Percentiles rank a stretch among this genome's conserved stretches.
Conservation (phyloP, 768 basidiomycete genomes). For the Boletus speciosus region DNA sequence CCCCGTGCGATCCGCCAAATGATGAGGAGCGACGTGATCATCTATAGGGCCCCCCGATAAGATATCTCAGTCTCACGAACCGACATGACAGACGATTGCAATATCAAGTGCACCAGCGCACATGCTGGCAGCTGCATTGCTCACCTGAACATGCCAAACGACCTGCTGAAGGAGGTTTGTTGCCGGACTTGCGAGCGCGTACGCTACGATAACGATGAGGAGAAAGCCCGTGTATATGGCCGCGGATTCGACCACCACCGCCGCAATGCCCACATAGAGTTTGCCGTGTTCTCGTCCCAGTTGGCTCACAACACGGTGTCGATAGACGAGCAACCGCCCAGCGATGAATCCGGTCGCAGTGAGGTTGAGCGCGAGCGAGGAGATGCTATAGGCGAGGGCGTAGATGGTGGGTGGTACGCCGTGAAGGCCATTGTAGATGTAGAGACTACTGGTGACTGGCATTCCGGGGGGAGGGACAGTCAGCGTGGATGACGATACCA, state of each 20-base stretch:
- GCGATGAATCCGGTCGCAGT: conserved; percentile 29
- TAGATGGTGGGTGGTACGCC: conserved; percentile 2
- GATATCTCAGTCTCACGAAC: not conserved
- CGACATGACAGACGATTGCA: not conserved
- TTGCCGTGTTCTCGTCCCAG: conserved; percentile 34
- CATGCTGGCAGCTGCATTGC: not conserved
- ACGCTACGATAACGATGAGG: conserved; percentile 39
- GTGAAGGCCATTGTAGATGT: conserved; percentile 24
- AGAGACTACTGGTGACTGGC: conserved; percentile 8
- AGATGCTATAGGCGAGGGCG: conserved; percentile 20
- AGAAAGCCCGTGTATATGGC: conserved; percentile 42
- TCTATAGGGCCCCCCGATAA: conserved; percentile 19
- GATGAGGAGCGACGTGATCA: conserved; percentile 39
- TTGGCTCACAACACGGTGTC: conserved; percentile 16
- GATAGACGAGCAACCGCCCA: conserved; percentile 22
- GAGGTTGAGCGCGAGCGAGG: conserved; percentile 30
- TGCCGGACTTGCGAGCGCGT: conserved; percentile 38
- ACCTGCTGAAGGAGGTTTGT: conserved; percentile 37
- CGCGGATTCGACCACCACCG: conserved; percentile 44
- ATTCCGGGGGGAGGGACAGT: too few relatives aligned
- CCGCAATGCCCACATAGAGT: conserved; percentile 36
- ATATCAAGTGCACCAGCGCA: not conserved
- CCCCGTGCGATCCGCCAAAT: conserved; percentile 39
- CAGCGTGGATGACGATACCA: too few relatives aligned
- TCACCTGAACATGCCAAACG: conserved; percentile 7